Base-by-base conservation (phyloP, 2,329 filamentous ascomycete genomes). In the Trichoderma sp. region DNA sequence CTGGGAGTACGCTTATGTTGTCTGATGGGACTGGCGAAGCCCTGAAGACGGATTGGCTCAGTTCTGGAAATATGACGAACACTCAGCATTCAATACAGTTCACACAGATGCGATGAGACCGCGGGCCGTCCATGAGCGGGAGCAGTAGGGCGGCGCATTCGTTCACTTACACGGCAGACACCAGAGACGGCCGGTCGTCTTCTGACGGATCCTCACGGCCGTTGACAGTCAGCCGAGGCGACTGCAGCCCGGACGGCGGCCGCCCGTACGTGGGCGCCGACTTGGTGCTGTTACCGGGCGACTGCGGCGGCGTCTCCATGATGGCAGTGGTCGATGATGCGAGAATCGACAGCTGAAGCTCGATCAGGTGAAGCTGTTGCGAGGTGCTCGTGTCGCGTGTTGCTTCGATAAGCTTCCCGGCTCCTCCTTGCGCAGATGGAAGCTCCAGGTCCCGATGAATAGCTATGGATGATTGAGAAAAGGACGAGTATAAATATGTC, bases 1-100 rank as follows among this genome's bases (percentile, higher is more conserved):
- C 84, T 87, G 0, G 84, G 84, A 1, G 84, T 85, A 51, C 85
- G 79, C 67, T 77, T 82, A 71, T 87, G 85, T 57, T 88, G 85
- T 65, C 85, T 80, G 73, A 85, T 73, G 34, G 84, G 85, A 67
- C 84, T 87, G 62, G 80, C 78, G 70, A 78, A 85, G 59, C 77
- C 75, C 48, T 74, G 73, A 34, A 76, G 66, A 50, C 74, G 70
- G 21, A 77, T 72, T 43, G 80, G 79, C 21, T 82, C 79, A 57
- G 82, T 80, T 59, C 82, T 85, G 19, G 21, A 39, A 39, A 45
- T 30, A 10, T 9, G 26, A 15, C 9, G 19, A 44, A 51, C 7
- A n/a, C 58, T 61, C 19, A 65, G 63, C 41, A 21, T 24, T 5
- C 10, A 26, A 19, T 9, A 30, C 17, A 21, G 28, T 24, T 14